Conservation (phyloP, 805 yeast genomes). For the Zygoascus ofunaensis region DNA sequence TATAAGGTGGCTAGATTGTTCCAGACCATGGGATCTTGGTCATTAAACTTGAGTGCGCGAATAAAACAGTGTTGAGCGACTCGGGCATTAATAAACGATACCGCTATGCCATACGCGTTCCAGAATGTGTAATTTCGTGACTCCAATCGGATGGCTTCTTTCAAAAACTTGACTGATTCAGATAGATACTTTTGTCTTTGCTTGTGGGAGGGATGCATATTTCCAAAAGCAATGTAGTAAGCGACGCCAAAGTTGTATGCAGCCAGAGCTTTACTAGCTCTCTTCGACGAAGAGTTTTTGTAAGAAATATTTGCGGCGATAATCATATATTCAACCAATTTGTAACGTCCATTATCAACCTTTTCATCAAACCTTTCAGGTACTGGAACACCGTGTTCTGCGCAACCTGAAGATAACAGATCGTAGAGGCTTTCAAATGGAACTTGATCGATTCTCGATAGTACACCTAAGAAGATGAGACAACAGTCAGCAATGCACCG, state of each 20-base stretch:
- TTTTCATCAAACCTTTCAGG: slow-evolving; percentile 1
- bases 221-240: slow-evolving; percentile 40
- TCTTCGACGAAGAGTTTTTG: slow-evolving; percentile 9
- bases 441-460: slow-evolving; percentile 40
- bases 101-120: slow-evolving; percentile 75
- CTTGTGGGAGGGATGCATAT: too few species aligned
- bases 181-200: slow-evolving; percentile 32
- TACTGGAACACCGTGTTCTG: slow-evolving; percentile 12
- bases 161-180: slow-evolving; percentile 47
- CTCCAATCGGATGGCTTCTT: slow-evolving; percentile 64
- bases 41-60: slow-evolving; percentile 62
- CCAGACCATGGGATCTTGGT: slow-evolving; percentile 66
- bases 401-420: slow-evolving; percentile 22
- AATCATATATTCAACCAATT: slow-evolving; percentile 1
- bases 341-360: slow-evolving; percentile 15
- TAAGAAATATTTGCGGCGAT: slow-evolving; percentile 7
- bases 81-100: slow-evolving; percentile 51
- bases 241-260: slow-evolving; percentile 68
- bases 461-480: slow-evolving; percentile 44
- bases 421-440: slow-evolving; percentile 35
- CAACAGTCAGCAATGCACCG: slow-evolving; percentile 50
- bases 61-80: slow-evolving; percentile 91
- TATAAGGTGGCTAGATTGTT: slow-evolving; percentile 72
- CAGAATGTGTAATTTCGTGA: slow-evolving; percentile 63
- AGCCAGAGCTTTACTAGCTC: slow-evolving; percentile 30